Evolutionary conservation across 2,329 filamentous ascomycete species (phyloP).

Genomic region (Ophiostoma sp.): DNA sequence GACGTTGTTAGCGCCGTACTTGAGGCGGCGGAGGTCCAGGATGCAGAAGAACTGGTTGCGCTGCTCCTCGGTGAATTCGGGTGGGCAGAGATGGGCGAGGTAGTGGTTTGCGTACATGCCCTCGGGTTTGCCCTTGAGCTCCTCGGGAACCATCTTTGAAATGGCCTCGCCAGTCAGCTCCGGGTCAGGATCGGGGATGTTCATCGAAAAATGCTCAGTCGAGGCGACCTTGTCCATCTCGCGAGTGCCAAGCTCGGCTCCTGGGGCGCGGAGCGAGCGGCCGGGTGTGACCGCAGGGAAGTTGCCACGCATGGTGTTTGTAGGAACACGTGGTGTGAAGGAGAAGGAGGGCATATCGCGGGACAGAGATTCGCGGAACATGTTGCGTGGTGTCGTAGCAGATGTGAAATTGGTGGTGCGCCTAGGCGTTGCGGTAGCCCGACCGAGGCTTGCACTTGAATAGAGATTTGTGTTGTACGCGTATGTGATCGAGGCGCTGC

Average conservation of each 20-base stretch:
- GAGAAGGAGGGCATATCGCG: conserved; percentile 31
- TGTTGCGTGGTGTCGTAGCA: conserved; percentile 33
- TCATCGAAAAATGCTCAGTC: conserved; percentile 53
- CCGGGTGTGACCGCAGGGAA: conserved; percentile 46
- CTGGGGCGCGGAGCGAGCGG: conserved; percentile 42
- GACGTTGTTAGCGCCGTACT: conserved; percentile 57
- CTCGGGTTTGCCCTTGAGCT: conserved; percentile 44
- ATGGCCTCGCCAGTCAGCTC: conserved; percentile 53
- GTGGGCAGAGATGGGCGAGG: conserved; percentile 51
- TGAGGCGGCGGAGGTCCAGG: conserved; percentile 56
- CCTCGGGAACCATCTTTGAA: conserved; percentile 49
- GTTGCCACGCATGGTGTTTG: conserved; percentile 44
- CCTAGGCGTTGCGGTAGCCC: conserved; percentile 26
- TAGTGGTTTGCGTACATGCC: conserved; percentile 59
- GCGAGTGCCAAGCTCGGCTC: conserved; percentile 44
- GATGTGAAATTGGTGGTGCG: conserved; percentile 33
- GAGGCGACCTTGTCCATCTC: conserved; percentile 47
- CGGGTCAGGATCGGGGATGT: conserved; percentile 53
- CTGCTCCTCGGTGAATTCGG: conserved; percentile 54
- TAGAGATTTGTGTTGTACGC: conserved; percentile 14
- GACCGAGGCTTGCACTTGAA: conserved; percentile 15
- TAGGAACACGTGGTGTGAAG: conserved; percentile 45
- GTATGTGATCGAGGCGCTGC: conserved; percentile 4
- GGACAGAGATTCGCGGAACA: conserved; percentile 33
- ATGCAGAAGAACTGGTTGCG: conserved; percentile 59